Evolutionary conservation across 371 early-diverging fungal genomes (phyloP).

Genomic region (Circinella umbellata): DNA sequence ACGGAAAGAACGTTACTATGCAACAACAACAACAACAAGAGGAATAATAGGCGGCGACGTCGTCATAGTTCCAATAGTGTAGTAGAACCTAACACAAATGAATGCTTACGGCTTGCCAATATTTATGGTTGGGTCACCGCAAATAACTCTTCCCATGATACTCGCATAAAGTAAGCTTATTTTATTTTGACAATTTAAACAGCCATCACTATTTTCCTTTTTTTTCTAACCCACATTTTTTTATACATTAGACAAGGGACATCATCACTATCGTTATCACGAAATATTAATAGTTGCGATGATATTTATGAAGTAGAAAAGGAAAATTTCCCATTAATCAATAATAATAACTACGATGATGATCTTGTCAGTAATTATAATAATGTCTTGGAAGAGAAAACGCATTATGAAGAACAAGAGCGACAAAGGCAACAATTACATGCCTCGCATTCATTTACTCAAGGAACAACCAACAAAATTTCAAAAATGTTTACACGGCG

Average conservation of each 20-base stretch:
- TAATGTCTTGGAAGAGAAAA: not conserved
- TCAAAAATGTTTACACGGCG: conserved; percentile 35
- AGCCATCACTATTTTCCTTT: not conserved
- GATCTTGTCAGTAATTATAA: not conserved
- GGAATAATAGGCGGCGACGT: conserved; percentile 28
- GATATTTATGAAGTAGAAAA: not conserved
- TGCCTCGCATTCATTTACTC: conserved; percentile 25
- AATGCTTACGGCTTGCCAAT: conserved; percentile 53
- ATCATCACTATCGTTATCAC: conserved; percentile 2
- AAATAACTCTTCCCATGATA: conserved; percentile 14
- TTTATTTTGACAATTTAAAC: conserved; percentile 12
- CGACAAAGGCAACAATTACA: conserved; percentile 12
- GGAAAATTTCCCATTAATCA: not conserved
- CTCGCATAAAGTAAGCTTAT: conserved; percentile 5
- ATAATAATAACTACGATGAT: not conserved
- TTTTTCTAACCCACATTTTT: not conserved
- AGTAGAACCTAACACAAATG: conserved; percentile 44
- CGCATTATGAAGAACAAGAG: conserved; percentile 9
- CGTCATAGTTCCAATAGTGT: conserved; percentile 49
- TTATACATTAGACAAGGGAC: not conserved
- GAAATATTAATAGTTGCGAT: not conserved
- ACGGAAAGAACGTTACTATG: too few species aligned
- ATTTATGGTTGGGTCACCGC: conserved; percentile 63
- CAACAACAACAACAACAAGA: too few species aligned
- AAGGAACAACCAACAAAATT: conserved; percentile 28